Evolutionary conservation across 495 filamentous ascomycete genomes (phyloP), one percentile per base, ranked within the genome.

Genomic region (Usnea hakonensis): DNA sequence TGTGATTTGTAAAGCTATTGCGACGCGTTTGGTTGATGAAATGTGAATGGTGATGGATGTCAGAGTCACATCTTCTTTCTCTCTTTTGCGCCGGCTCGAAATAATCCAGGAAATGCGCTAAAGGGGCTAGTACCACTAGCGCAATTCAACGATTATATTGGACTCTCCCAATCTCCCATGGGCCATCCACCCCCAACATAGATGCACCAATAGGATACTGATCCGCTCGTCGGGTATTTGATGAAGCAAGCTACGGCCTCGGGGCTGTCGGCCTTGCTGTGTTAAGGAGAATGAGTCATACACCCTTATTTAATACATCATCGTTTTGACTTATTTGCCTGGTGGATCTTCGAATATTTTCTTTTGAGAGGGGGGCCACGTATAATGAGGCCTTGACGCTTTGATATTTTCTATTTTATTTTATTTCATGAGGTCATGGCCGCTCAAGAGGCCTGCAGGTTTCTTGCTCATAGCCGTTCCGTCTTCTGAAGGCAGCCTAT

Each of bases 11-110:
- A 33, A 37, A 40, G 61, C 41, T 16, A 52, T 55, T 26, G 55
- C 40, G 61, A 67, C 40, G 61, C 30, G 55, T 58, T n/a, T 52
- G 55, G 32, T 44, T 43, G 21, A 40, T 26, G 55, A 50, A 36
- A 37, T 48, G 36, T 43, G 55, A 53, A 57, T 62, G 60, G 35
- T 30, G 41, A 60, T 23, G 23, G 55, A 46, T 50, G 37, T 21
- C 40, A 38, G 38, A 55, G 38, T 62, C 38, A 56, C 5, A 52
- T 2, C 1, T 52, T 33, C 26, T 52, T 48, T 2, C 1, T 52
- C n/a, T 13, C 32, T 48, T 35, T 43, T 62, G 59, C 36, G 59
- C 48, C 38, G 26, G 50, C 11, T 38, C 37, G 41, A 17, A 17
- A 43, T 7, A 50, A 38, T 16, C 37, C 0, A 38, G 23, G 14